These are phyloP conservation scores for Colletotrichum tamarilloi DNA, from an alignment of 2,329 filamentous ascomycete species.

Conservation along the genomic window DNA sequence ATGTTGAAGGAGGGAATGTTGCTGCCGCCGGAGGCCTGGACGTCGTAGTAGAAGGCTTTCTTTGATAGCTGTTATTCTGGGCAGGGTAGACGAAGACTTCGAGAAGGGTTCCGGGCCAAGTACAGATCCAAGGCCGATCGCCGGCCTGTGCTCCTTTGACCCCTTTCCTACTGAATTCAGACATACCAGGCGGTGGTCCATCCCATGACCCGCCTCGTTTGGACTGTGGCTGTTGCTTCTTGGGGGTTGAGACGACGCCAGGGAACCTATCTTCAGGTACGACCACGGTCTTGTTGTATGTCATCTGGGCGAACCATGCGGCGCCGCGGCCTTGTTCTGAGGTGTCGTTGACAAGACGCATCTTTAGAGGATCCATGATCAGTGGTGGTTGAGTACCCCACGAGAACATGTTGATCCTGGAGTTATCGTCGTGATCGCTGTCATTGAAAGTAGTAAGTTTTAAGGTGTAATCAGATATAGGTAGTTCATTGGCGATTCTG, in stretches of 20 bases:
- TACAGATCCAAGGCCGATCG: slow-evolving; percentile 69
- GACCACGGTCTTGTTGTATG: slow-evolving; percentile 68
- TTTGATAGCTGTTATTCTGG: slow-evolving; percentile 57
- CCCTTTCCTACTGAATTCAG: slow-evolving; percentile 51
- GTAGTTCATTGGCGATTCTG: slow-evolving; percentile 40
- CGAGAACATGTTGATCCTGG: slow-evolving; percentile 38
- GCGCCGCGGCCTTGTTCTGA: slow-evolving; percentile 60
- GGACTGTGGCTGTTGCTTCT: slow-evolving; percentile 41
- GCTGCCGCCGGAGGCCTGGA: slow-evolving; percentile 13
- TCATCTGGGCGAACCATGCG: slow-evolving; percentile 64
- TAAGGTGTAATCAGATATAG: slow-evolving; percentile 53
- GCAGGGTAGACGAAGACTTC: slow-evolving; percentile 68
- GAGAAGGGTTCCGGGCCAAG: slow-evolving; percentile 65
- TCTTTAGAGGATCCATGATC: slow-evolving; percentile 48
- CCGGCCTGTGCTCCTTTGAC: slow-evolving; percentile 52
- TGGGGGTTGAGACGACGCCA: slow-evolving; percentile 28
- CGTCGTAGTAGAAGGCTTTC: slow-evolving; percentile 17
- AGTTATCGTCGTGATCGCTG: slow-evolving; percentile 48
- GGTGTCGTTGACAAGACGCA: slow-evolving; percentile 64
- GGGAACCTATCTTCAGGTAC: slow-evolving; percentile 56
- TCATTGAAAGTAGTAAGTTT: slow-evolving; percentile 51
- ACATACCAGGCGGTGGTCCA: slow-evolving; percentile 13
- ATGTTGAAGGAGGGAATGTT: slow-evolving; percentile 30
- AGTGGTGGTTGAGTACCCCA: slow-evolving; percentile 67
- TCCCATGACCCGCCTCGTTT: slow-evolving; percentile 16